Base-by-base conservation (phyloP, 306 rosid species). In the Gillenia trifoliata region DNA sequence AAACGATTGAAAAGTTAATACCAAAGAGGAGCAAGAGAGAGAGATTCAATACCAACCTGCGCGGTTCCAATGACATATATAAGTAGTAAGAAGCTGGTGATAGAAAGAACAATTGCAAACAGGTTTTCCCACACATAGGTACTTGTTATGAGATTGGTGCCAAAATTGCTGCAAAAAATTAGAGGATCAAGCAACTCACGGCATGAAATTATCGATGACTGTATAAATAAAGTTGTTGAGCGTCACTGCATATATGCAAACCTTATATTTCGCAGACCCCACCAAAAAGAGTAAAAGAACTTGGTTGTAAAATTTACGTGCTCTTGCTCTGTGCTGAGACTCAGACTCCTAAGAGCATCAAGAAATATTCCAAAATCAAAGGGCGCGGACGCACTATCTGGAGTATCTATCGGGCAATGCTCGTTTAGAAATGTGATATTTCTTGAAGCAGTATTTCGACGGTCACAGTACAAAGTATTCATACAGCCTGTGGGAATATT, bases 201-300 rank as follows among this genome's bases (percentile, higher is more conserved):
- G n/a, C n/a, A n/a, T n/a, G n/a, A n/a, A n/a, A n/a, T n/a, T n/a
- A n/a, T n/a, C n/a, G n/a, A n/a, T n/a, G n/a, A n/a, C n/a, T n/a
- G n/a, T n/a, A n/a, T n/a, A n/a, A n/a, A n/a, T n/a, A n/a, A n/a
- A n/a, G n/a, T 55, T 55, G 61, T 22, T 55, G 25, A 20, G 7
- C 1, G 4, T 22, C 11, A 55, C n/a, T 66, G 28, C 12, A 43
- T 38, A 11, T 23, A 43, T 45, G 29, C 25, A 38, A 5, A 61
- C 77, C 77, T 60, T 26, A 84, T 61, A 75, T 84, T 78, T 75
- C 70, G 64, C 20, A 81, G 78, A 5, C 86, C 84, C 88, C 84
- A 81, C 83, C 82, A 85, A 64, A 85, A 81, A 57, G 78, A 75
- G 64, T 78, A 29, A 22, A 78, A 30, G 34, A 79, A 72, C 78